These are phyloP conservation scores for Dacryopinax primogenitus DNA, from an alignment of 768 basidiomycete genomes.

Conservation along the genomic window DNA sequence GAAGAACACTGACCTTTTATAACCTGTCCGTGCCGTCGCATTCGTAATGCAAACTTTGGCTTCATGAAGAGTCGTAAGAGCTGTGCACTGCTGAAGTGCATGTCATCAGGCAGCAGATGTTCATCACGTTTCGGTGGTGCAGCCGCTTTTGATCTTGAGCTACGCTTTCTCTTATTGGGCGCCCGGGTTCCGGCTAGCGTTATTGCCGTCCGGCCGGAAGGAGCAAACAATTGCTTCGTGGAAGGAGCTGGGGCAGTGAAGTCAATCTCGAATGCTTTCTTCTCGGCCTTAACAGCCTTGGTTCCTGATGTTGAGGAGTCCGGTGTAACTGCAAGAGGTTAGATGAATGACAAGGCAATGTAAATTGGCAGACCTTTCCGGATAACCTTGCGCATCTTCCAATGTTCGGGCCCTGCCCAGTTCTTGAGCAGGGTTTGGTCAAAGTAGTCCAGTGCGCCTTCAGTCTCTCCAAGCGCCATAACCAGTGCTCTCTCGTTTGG, in stretches of 20 bases:
- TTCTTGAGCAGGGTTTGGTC: constrained; percentile 78
- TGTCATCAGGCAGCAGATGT: constrained; percentile 83
- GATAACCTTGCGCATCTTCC: constrained; percentile 80
- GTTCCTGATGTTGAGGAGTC: constrained; percentile 24
- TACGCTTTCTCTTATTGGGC: constrained; percentile 28
- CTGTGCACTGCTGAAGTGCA: constrained; percentile 88
- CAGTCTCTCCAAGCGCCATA: constrained; percentile 67
- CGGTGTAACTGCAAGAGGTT: constrained; percentile 23
- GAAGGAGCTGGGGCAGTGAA: constrained; percentile 48
- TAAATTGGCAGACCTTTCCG: constrained; percentile 48
- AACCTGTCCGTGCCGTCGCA: constrained; percentile 57
- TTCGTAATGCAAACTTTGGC: constrained; percentile 84
- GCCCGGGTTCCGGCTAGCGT: constrained; percentile 44
- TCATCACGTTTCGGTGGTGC: constrained; percentile 60
- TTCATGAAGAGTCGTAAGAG: constrained; percentile 89
- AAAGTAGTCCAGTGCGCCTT: constrained; percentile 71
- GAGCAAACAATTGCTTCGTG: constrained; percentile 64
- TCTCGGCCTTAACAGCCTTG: constrained; percentile 44
- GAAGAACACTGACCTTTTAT: constrained; percentile 30
- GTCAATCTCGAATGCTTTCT: constrained; percentile 73
- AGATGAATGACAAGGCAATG: constrained; percentile 19
- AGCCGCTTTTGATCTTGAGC: constrained; percentile 36
- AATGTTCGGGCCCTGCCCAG: constrained; percentile 98
- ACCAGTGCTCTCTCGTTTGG: constrained; percentile 69
- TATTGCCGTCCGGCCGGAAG: constrained; percentile 60